Base-by-base conservation (phyloP, 1,284 basidiomycete genomes). In the Trametes versicolor region DNA sequence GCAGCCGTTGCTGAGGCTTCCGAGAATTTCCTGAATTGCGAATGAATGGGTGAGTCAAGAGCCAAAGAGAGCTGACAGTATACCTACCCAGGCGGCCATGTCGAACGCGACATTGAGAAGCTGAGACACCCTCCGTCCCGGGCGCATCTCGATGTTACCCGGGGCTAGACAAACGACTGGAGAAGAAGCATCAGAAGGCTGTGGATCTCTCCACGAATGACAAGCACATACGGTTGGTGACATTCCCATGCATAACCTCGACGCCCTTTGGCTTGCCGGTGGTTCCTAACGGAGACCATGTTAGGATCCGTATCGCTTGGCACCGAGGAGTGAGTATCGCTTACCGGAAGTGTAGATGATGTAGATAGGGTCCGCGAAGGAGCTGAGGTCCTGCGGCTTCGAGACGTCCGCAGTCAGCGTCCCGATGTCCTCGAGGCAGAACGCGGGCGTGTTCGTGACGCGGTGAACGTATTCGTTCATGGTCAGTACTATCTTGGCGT, bases 291-390 rank as follows among this genome's bases (percentile, higher is more conserved):
- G 39, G 29, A 34, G 29, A 32, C 66, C 32, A 19, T 43, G 62
- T 66, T 19, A 69, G 55, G 32, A 32, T 29, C 49, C 47, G 37
- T 34, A 25, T 49, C 43, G 9, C 47, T 6, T n/a, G 19, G 45
- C 9, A 17, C 17, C 43, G 25, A 7, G 10, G n/a, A 2, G 12
- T 21, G n/a, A 6, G 37, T 6, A 36, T 48, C 54, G 72, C 81
- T 60, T 71, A 87, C 87, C 87, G 53, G 85, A 86, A 9, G 86
- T 87, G 71, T 87, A 88, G 59, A 88, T 87, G 43, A 87, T 82
- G 75, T 87, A 88, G 13, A 81, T 82, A 45, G 82, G 82, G 69
- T 85, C 82, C n/a, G 76, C 73, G 8, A 81, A 71, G 37, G 74
- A 76, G 4, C 80, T 80, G 21, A 79, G 63, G 65, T 85, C 82